These are phyloP conservation scores for Cryptococcus depauperatus DNA, from an alignment of 1,284 basidiomycete species.

Conservation along the genomic window DNA sequence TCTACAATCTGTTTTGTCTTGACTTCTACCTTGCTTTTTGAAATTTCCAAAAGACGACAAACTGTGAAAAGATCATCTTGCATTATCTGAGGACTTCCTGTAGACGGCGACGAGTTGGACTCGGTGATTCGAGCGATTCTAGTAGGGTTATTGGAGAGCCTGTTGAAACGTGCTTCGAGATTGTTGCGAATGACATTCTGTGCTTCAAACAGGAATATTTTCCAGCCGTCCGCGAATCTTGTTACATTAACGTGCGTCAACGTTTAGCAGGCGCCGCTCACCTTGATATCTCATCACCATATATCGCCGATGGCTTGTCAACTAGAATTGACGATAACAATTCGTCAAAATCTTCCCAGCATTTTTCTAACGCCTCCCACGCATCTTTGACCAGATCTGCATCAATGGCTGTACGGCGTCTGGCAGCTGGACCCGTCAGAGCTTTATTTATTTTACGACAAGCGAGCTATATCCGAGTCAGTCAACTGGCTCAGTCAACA, in stretches of 20 bases:
- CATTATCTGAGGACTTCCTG: slow-evolving; percentile 1
- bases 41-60: slow-evolving; percentile 50
- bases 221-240: slow-evolving; percentile 66
- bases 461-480: slow-evolving; percentile 43
- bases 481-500: not conserved
- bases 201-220: slow-evolving; percentile 41
- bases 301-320: too few species aligned
- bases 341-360: slow-evolving; percentile 69
- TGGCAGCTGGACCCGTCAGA: slow-evolving; percentile 64
- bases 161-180: slow-evolving; percentile 33
- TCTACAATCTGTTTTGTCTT: slow-evolving; percentile 49
- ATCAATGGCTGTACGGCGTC: slow-evolving; percentile 55
- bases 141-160: slow-evolving; percentile 7
- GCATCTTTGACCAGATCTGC: slow-evolving; percentile 57
- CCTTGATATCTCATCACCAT: not conserved
- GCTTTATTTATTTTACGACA: slow-evolving; percentile 66
- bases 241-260: not conserved
- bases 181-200: slow-evolving; percentile 40
- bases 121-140: slow-evolving; percentile 19
- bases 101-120: slow-evolving; percentile 1
- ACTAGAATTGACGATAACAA: too few species aligned
- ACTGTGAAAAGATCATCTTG: slow-evolving; percentile 23
- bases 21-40: slow-evolving; percentile 50
- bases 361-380: slow-evolving; percentile 70
- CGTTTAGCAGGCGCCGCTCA: too few species aligned